Evolutionary conservation across 495 filamentous ascomycete genomes (phyloP).

Genomic region (Parachaetomium inaequale): DNA sequence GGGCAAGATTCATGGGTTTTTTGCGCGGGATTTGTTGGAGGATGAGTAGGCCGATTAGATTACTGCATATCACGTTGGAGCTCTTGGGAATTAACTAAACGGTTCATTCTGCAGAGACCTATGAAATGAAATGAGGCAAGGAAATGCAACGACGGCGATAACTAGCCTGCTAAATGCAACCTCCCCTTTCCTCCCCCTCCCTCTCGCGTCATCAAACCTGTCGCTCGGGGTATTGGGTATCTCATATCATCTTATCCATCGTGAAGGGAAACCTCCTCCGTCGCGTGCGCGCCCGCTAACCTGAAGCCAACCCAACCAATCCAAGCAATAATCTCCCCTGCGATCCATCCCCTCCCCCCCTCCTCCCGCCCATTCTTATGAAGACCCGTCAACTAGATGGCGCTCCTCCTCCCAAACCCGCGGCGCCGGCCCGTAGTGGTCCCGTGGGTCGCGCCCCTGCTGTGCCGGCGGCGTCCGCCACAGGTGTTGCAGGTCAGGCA

Average conservation of each 20-base stretch:
- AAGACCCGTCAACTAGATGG: no score
- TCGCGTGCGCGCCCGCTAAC: not conserved
- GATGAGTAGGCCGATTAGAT: no score
- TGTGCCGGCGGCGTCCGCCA: conserved; percentile 31
- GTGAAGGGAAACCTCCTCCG: not conserved
- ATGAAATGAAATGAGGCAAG: not conserved
- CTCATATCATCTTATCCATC: not conserved
- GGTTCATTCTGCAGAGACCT: no score
- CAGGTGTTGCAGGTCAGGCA: conserved; percentile 76
- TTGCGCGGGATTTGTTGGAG: conserved; percentile 70
- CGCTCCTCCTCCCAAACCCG: conserved; percentile 23
- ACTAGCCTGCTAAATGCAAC: not conserved
- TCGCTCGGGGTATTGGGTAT: not conserved
- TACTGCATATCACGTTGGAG: no score
- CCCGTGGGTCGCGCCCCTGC: conserved; percentile 8
- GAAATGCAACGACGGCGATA: not conserved
- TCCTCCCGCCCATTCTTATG: not conserved
- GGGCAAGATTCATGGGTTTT: conserved; percentile 75
- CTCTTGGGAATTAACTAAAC: no score
- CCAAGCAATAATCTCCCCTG: no score
- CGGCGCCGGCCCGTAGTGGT: conserved; percentile 17
- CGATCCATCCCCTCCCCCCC: not conserved
- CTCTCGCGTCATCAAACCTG: not conserved
- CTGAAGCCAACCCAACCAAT: not conserved
- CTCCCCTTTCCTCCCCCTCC: not conserved